Conservation (phyloP, 805 yeast genomes). For the Teunomyces cretensis region DNA sequence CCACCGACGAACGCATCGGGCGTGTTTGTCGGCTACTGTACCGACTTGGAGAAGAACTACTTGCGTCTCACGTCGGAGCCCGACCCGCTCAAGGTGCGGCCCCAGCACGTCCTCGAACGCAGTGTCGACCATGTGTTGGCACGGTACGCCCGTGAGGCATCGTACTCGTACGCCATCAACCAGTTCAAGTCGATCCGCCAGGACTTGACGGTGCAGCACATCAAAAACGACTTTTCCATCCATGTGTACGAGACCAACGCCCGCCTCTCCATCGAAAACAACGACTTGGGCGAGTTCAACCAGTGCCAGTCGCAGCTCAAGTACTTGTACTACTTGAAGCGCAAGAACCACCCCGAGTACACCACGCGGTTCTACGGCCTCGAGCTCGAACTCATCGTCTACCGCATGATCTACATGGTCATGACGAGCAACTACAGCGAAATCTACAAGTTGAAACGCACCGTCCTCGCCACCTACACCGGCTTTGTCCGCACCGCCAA, state of each 20-base stretch:
- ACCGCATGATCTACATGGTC: conserved; percentile 70
- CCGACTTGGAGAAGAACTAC: conserved; percentile 71
- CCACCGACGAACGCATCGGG: conserved; percentile 2
- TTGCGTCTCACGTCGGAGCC: conserved; percentile 89
- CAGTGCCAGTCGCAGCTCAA: conserved; percentile 87
- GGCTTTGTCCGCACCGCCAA: conserved; percentile 6
- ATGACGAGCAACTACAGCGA: conserved; percentile 68
- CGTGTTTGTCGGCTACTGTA: conserved; percentile 60
- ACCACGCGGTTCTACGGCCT: conserved; percentile 12
- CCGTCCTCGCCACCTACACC: conserved; percentile 4
- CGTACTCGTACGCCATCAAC: conserved; percentile 78
- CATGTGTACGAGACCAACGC: conserved; percentile 84
- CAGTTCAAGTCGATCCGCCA: conserved; percentile 92
- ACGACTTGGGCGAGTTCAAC: conserved; percentile 91
- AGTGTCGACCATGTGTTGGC: conserved; percentile 54
- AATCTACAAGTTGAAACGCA: conserved; percentile 41
- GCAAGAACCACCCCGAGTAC: conserved; percentile 30
- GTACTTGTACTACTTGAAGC: conserved; percentile 50
- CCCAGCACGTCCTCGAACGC: conserved; percentile 57
- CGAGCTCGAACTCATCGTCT: conserved; percentile 66
- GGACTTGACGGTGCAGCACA: conserved; percentile 89
- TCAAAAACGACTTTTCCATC: conserved; percentile 73
- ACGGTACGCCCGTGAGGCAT: conserved; percentile 48
- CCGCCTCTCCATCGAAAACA: conserved; percentile 76
- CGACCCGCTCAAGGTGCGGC: conserved; percentile 80